Evolutionary conservation across 2,329 filamentous ascomycete species (phyloP).

Genomic region (Epichloe gansuensis): DNA sequence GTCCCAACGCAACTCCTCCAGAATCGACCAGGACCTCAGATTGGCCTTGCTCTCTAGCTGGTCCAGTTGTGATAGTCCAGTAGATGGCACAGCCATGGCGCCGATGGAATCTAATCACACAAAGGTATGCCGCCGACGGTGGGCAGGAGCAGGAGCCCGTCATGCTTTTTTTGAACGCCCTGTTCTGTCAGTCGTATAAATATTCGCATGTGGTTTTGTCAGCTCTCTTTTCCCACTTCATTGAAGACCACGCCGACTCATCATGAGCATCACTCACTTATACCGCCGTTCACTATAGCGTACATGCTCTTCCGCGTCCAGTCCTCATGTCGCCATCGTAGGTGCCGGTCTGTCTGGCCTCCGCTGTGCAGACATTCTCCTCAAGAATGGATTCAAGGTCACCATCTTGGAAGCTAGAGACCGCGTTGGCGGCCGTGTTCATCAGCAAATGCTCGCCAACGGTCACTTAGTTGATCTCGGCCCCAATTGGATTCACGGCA

Average conservation of each 20-base stretch:
- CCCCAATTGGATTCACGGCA: constrained; percentile 74
- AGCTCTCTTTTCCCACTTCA: not conserved
- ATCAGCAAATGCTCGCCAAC: constrained; percentile 35
- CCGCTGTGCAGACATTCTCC: constrained; percentile 55
- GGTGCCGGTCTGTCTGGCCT: constrained; percentile 59
- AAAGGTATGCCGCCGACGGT: constrained; percentile 19
- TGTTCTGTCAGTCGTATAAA: not conserved
- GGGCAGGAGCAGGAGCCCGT: not conserved
- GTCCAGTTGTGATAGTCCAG: constrained; percentile 19
- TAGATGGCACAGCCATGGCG: constrained; percentile 15
- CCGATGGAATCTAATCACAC: constrained; percentile 20
- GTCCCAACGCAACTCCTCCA: constrained; percentile 29
- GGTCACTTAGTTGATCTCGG: constrained; percentile 44
- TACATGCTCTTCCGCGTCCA: constrained; percentile 10
- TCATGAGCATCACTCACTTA: not conserved
- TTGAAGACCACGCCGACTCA: not conserved
- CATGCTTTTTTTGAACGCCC: not conserved
- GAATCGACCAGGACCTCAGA: constrained; percentile 37
- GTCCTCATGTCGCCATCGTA: constrained; percentile 50
- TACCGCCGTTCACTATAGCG: constrained; percentile 8
- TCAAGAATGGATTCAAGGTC: constrained; percentile 51
- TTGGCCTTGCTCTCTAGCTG: constrained; percentile 26
- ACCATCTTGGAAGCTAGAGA: constrained; percentile 57
- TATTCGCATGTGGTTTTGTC: not conserved
- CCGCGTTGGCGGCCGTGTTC: constrained; percentile 52